Percentiles rank a stretch among this genome's conserved stretches.
phyloP scores from a whole-genome alignment of 1,284 basidiomycete genomes.

The Ceraceosorus guamensis region DNA sequence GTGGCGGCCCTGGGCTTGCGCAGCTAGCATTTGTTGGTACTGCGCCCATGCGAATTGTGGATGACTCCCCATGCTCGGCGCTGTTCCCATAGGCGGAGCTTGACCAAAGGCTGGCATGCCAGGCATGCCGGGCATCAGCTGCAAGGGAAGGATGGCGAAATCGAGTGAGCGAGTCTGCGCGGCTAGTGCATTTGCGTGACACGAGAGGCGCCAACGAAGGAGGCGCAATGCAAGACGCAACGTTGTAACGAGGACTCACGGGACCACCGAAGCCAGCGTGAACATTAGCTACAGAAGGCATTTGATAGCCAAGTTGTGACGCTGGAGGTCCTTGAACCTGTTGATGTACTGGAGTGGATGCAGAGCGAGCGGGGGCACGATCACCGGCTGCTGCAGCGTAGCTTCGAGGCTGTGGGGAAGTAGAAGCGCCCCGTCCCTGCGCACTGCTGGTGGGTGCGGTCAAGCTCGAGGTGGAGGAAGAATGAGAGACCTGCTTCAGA shows the following conservation, averaged over 20 bases:
- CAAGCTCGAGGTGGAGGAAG: not conserved
- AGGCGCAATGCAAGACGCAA: not conserved
- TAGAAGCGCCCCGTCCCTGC: not conserved
- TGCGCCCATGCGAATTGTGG: slow-evolving; percentile 35
- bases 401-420: slow-evolving; percentile 7
- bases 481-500: not conserved
- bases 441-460: not conserved
- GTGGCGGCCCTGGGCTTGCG: slow-evolving; percentile 17
- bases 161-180: not conserved
- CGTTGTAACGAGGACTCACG: too few relatives aligned
- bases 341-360: not conserved
- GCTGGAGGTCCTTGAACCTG: slow-evolving; percentile 6
- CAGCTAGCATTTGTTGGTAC: slow-evolving; percentile 39
- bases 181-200: not conserved
- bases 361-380: not conserved
- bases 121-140: not conserved
- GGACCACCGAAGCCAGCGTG: not conserved
- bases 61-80: not conserved
- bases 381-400: slow-evolving; percentile 6
- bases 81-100: not conserved
- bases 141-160: not conserved
- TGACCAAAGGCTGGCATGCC: not conserved
- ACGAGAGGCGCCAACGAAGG: not conserved
- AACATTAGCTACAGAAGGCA: not conserved
- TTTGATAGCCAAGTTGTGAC: not conserved